Conservation (phyloP, 2,329 filamentous ascomycete genomes). For the Sclerotinia trifoliorum region DNA sequence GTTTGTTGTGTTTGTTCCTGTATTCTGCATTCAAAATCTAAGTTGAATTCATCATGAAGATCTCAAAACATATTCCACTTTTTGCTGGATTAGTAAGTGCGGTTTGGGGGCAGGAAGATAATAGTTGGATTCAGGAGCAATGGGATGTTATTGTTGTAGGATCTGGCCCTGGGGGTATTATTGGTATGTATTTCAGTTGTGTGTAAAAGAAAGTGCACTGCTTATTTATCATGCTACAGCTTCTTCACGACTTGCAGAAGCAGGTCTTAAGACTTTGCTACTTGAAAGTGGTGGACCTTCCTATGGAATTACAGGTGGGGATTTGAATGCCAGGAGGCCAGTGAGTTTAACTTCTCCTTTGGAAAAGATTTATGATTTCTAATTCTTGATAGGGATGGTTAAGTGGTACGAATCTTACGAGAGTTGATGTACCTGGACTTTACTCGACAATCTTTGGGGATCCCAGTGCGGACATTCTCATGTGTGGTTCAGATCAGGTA, state of each 20-base stretch:
- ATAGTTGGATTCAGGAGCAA: conserved; percentile 34
- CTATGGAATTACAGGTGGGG: conserved; percentile 49
- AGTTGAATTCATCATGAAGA: conserved; percentile 1
- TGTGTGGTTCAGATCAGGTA: conserved; percentile 44
- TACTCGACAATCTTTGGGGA: conserved; percentile 50
- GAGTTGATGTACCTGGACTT: conserved; percentile 54
- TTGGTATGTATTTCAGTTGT: conserved; percentile 33
- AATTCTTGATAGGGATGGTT: conserved; percentile 43
- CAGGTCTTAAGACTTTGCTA: conserved; percentile 51
- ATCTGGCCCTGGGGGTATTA: conserved; percentile 52
- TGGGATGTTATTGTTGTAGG: conserved; percentile 47
- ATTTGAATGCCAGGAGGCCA: conserved; percentile 44
- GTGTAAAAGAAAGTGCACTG: background rate
- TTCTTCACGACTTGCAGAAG: conserved; percentile 51
- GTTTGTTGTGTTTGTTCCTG: background rate
- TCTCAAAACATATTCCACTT: conserved; percentile 3
- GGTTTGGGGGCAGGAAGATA: conserved; percentile 15
- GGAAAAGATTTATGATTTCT: background rate
- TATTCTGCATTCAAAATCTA: background rate
- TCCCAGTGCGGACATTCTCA: conserved; percentile 40
- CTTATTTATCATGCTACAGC: background rate
- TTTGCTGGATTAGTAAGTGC: background rate
- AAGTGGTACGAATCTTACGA: conserved; percentile 47
- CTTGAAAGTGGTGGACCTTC: conserved; percentile 53
- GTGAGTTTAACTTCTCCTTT: background rate